Evolutionary conservation across 2,329 filamentous ascomycete species (phyloP), one percentile per base, ranked within the genome.

Genomic region (Fusarium chaquense): DNA sequence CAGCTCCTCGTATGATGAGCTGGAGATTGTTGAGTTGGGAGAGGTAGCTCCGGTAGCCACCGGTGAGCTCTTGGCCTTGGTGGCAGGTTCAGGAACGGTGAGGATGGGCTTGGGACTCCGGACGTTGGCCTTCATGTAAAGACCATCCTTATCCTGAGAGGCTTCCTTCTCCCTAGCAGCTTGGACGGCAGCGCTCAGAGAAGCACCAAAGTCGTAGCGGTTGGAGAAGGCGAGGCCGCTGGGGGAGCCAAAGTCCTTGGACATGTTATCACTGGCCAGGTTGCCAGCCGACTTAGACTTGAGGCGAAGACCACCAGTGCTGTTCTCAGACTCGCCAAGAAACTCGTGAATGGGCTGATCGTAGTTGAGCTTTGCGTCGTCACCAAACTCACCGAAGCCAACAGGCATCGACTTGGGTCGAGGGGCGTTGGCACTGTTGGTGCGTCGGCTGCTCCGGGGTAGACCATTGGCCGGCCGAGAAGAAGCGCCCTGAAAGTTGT

Each of bases 151-250:
- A 75, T 84, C 82, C 78, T 89, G 83, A 70, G 87, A 81, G 16
- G 84, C 62, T 70, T 89, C 89, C 76, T 93, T 69, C 69, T 89
- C 89, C 76, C 93, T 92, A 47, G 91, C 90, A 30, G 88, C 90
- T 75, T 91, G 89, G 77, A 95, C 91, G 15, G 93, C 94, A 53
- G 94, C 93, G 55, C 87, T 90, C 32, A 98, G 86, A 1, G 96
- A 98, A n/a, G 93, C 93, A 65, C 92, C 91, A 79, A 99, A 98
- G 82, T 98, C 95, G 78, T 99, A 99, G 56, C 96, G 91, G 79
- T 94, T 94, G 47, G 93, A 92, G 78, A 98, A 98, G 20, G 91
- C 92, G 73, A 92, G 90, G 28, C 89, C 89, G 69, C 87, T 89
- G 1, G 87, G 86, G 3, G 86, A 81, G 1, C 85, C 78, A 26